phyloP scores from a whole-genome alignment of 371 early-diverging fungal genomes.

The Sporodiniella umbellata region DNA sequence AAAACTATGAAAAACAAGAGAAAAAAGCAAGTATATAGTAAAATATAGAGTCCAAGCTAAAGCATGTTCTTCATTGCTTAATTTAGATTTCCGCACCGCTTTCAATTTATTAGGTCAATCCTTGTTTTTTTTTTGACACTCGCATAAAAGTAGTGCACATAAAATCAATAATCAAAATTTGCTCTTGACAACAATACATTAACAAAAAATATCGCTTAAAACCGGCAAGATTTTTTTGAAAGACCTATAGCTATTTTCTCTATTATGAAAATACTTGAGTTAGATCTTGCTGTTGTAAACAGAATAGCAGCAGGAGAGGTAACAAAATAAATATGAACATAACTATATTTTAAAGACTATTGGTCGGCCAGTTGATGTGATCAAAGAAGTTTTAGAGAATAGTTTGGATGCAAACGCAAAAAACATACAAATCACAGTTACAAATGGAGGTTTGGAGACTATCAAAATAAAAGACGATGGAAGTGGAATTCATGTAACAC shows the following conservation, averaged over 20 bases:
- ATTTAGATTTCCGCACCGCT: neutral
- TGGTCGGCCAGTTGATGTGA: conserved; percentile 79
- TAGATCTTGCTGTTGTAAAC: conserved; percentile 74
- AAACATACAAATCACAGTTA: conserved; percentile 64
- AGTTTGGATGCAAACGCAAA: conserved; percentile 89
- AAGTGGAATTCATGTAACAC: conserved; percentile 69
- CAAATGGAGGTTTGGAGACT: conserved; percentile 80
- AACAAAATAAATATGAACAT: neutral
- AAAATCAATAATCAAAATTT: no score
- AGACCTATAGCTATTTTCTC: no score
- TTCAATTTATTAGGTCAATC: no score
- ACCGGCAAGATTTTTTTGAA: no score
- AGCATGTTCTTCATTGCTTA: conserved; percentile 3
- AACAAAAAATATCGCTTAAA: no score
- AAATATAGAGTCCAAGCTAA: neutral
- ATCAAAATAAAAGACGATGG: conserved; percentile 94
- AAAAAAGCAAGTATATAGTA: neutral
- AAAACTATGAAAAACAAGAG: neutral
- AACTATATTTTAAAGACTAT: conserved; percentile 57
- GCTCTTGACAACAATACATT: no score
- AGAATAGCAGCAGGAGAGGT: conserved; percentile 92
- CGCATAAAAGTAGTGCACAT: no score
- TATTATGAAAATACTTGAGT: conserved; percentile 40
- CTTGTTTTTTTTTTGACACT: no score
- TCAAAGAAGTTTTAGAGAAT: conserved; percentile 97